Base-by-base conservation (phyloP, 345 rosid species). In the Xanthoceras sorbifolium region DNA sequence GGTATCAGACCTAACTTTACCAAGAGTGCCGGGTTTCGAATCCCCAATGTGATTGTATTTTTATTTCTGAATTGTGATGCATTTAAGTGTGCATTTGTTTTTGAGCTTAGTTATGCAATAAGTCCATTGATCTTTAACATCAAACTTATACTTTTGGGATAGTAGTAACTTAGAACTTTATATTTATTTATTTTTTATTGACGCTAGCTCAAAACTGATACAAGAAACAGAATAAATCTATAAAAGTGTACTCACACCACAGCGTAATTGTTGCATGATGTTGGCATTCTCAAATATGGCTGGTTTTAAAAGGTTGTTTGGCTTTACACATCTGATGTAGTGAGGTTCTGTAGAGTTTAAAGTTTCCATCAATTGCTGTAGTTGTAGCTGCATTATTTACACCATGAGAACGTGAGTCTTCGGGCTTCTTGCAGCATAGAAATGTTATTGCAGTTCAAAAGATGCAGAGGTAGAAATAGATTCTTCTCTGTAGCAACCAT, bases 291-390 rank as follows among this genome's bases (percentile, higher is more conserved):
- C 99, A 82, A 96, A 93, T 80, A 96, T 60, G 23, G 98, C 93
- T 67, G 99, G 99, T 80, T 93, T 96, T 71, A 96, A 90, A 48
- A 78, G 89, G 85, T 96, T 96, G 78, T 96, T 96, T 61, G 98
- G 99, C 87, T 93, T 96, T 72, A 96, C 97, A 85, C 99, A 96
- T 92, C 99, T 87, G 81, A 96, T 82, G 82, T 96, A 93, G 85
- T 96, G 98, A 61, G 99, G 99, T 80, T 96, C 93, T 0, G 99
- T 96, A 77, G 97, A 96, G 76, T 90, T 96, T 76, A 95, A 75
- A 6, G 98, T 96, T 0, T 96, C 99, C 99, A 96, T 96, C 76
- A 96, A 72, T 74, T 76, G 82, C 70, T 90, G 97, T 48, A 96
- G 88, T 90, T 96, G 99, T 46, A 96, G 78, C 99, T 94, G 94